Evolutionary conservation across 2,329 filamentous ascomycete genomes (phyloP).

Genomic region (Epichloe hybrida): DNA sequence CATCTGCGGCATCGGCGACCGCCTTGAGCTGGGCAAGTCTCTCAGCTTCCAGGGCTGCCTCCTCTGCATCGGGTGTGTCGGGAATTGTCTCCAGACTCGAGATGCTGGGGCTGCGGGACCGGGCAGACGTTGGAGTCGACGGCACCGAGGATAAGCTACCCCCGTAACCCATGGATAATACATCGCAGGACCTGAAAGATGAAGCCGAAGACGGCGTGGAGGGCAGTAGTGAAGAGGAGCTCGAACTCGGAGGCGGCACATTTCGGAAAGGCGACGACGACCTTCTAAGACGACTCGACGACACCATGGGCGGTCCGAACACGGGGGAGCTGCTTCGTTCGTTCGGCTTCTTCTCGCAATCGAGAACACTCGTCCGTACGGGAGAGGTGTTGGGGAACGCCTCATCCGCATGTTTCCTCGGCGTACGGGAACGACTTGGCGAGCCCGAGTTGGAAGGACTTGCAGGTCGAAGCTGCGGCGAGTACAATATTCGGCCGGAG

Average conservation of each 20-base stretch:
- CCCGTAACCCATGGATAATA: slow-evolving; percentile 31
- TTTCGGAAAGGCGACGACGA: slow-evolving; percentile 45
- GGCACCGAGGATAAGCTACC: slow-evolving; percentile 48
- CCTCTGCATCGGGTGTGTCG: slow-evolving; percentile 81
- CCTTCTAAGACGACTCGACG: slow-evolving; percentile 28
- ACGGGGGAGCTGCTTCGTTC: slow-evolving; percentile 42
- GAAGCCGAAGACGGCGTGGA: slow-evolving; percentile 39
- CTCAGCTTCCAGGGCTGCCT: slow-evolving; percentile 66
- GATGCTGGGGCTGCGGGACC: slow-evolving; percentile 88
- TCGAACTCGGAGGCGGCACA: slow-evolving; percentile 25
- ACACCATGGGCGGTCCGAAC: slow-evolving; percentile 21
- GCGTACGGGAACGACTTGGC: slow-evolving; percentile 36
- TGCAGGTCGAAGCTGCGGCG: slow-evolving; percentile 37
- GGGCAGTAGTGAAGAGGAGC: slow-evolving; percentile 19
- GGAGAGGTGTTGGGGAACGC: slow-evolving; percentile 43
- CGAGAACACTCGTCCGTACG: slow-evolving; percentile 40
- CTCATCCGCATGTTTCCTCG: slow-evolving; percentile 46
- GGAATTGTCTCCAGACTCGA: slow-evolving; percentile 93
- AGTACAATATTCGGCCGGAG: slow-evolving; percentile 42
- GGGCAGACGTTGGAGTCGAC: slow-evolving; percentile 78
- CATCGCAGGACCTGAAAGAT: slow-evolving; percentile 35
- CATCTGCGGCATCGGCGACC: slow-evolving; percentile 49
- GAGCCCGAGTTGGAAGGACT: slow-evolving; percentile 36
- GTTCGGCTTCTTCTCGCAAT: slow-evolving; percentile 32
- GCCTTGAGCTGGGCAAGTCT: slow-evolving; percentile 61